Conservation (phyloP, 306 rosid genomes). For the Ammopiptanthus mongolicus region DNA sequence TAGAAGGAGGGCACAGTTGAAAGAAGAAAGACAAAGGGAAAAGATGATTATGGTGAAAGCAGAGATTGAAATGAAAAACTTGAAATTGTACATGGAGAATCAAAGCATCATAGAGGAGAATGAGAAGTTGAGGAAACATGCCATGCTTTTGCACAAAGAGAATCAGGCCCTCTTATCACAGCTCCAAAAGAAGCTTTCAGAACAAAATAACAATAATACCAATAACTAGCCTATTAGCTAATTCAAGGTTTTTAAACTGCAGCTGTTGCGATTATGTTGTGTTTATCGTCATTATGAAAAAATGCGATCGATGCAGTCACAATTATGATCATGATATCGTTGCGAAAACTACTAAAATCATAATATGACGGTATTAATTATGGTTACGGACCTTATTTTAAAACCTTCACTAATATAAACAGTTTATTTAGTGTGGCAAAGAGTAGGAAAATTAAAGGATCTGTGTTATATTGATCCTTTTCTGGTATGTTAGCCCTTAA, state of each 20-base stretch:
- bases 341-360: too few species aligned
- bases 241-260: too few species aligned
- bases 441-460: constrained; percentile 16
- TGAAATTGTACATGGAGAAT: constrained; percentile 72
- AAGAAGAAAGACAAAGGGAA: constrained; percentile 34
- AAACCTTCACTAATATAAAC: too few species aligned
- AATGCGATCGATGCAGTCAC: too few species aligned
- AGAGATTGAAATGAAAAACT: constrained; percentile 75
- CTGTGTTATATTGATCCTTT: constrained; percentile 14
- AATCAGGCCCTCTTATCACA: constrained; percentile 64
- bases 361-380: too few species aligned
- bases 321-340: too few species aligned
- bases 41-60: constrained; percentile 29
- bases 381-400: too few species aligned
- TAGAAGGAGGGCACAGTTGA: constrained; percentile 48
- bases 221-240: constrained; percentile 18
- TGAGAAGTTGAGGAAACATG: constrained; percentile 70
- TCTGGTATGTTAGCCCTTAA: constrained; percentile 16
- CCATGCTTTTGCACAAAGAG: constrained; percentile 74
- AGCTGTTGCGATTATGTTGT: too few species aligned
- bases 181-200: constrained; percentile 51
- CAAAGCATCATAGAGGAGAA: constrained; percentile 73
- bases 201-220: constrained; percentile 16
- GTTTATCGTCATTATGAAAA: too few species aligned
- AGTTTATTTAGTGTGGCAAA: constrained; percentile 14